A percentile compares a stretch with the other conserved stretches of the same genome.
These are phyloP conservation scores for Tetracladium marchalianum DNA, from an alignment of 495 filamentous ascomycete genomes.

Conservation along the genomic window DNA sequence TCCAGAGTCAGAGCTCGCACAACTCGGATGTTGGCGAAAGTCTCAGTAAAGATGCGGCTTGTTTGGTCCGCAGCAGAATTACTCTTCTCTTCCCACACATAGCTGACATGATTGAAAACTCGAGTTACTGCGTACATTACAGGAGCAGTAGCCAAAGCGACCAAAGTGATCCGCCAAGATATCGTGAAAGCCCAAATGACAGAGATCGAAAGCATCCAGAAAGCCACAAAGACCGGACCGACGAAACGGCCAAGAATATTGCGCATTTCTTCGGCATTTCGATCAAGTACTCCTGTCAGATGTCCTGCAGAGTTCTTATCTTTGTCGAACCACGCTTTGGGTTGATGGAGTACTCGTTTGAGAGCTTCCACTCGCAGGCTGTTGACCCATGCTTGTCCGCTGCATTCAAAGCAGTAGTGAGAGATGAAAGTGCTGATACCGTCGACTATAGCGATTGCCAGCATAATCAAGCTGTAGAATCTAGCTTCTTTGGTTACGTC, in stretches of 20 bases:
- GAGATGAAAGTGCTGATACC: conserved; percentile 51
- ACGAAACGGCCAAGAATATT: conserved; percentile 73
- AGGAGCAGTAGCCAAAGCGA: conserved; percentile 60
- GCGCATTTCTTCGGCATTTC: conserved; percentile 80
- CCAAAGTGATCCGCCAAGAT: conserved; percentile 75
- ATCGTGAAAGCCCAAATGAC: conserved; percentile 64
- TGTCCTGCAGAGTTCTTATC: conserved; percentile 50
- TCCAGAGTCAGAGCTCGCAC: conserved; percentile 74
- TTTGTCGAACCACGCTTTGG: conserved; percentile 74
- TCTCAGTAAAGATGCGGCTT: conserved; percentile 60
- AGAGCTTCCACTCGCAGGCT: conserved; percentile 58
- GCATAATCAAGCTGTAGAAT: conserved; percentile 60
- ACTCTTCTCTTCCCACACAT: conserved; percentile 59
- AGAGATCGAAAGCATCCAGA: conserved; percentile 53
- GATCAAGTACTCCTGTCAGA: conserved; percentile 63
- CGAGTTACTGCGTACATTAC: conserved; percentile 56
- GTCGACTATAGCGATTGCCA: conserved; percentile 59
- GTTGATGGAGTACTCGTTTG: conserved; percentile 64
- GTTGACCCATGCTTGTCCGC: conserved; percentile 74
- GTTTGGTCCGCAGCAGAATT: conserved; percentile 47
- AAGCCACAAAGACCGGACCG: conserved; percentile 53
- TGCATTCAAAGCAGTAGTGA: conserved; percentile 60
- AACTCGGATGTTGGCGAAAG: conserved; percentile 72
- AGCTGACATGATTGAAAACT: conserved; percentile 49
- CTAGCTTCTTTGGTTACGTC: conserved; percentile 35